phyloP scores from a whole-genome alignment of 495 filamentous ascomycete genomes.

The Tuber magnatum region DNA sequence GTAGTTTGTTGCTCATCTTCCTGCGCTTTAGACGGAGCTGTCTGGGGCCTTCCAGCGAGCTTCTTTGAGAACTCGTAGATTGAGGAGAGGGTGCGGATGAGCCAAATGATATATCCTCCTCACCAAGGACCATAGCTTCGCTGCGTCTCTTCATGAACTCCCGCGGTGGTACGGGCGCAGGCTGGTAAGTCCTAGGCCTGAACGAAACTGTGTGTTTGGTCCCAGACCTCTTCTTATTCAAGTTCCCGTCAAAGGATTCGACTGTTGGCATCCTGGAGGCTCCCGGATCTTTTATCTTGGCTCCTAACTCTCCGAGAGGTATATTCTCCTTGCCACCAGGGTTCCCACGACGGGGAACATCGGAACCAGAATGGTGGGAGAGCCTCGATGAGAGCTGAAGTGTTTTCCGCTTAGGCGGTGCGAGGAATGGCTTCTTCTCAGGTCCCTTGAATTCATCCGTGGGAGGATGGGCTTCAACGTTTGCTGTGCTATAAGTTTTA shows the following conservation, averaged over 20 bases:
- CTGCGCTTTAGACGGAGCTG: slow-evolving; percentile 35
- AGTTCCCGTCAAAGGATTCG: background rate
- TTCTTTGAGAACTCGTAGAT: slow-evolving; percentile 18
- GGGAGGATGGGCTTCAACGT: slow-evolving; percentile 10
- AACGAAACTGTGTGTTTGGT: background rate
- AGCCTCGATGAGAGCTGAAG: slow-evolving; percentile 25
- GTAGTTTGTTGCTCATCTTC: slow-evolving; percentile 27
- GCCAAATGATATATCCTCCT: slow-evolving; percentile 27
- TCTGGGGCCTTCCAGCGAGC: slow-evolving; percentile 19
- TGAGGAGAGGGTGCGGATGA: slow-evolving; percentile 23
- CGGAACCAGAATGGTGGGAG: slow-evolving; percentile 22
- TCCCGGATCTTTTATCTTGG: background rate
- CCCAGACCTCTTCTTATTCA: background rate
- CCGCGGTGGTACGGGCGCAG: slow-evolving; percentile 10
- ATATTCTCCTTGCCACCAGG: slow-evolving; percentile 33
- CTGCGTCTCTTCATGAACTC: slow-evolving; percentile 29
- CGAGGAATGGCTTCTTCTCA: slow-evolving; percentile 27
- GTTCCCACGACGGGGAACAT: slow-evolving; percentile 23
- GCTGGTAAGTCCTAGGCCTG: slow-evolving; percentile 4
- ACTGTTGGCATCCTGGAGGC: background rate
- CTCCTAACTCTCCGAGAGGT: slow-evolving; percentile 19
- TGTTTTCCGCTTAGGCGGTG: slow-evolving; percentile 23
- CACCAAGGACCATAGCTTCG: slow-evolving; percentile 26
- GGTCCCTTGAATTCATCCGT: slow-evolving; percentile 11
- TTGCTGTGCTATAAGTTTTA: slow-evolving; percentile 23